Percentiles rank a stretch among this genome's conserved stretches.
Evolutionary conservation across 2,329 filamentous ascomycete species (phyloP).

Genomic region (Cyphellophora attinorum): DNA sequence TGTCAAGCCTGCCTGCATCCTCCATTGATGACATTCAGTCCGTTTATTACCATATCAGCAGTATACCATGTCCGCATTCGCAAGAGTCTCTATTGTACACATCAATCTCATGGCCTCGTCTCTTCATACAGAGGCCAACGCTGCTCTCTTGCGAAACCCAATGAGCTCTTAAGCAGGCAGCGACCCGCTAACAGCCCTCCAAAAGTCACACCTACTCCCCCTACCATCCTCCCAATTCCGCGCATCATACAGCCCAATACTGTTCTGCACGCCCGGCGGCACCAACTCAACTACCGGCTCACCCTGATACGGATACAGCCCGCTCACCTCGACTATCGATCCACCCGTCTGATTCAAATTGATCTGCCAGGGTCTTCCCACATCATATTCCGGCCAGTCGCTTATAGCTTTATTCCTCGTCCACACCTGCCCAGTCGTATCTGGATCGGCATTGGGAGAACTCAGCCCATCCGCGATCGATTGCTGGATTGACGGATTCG

Average conservation of each 20-base stretch:
- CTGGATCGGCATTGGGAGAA: constrained; percentile 17
- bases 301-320: constrained; percentile 12
- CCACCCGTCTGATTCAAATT: constrained; percentile 41
- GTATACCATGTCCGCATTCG: too few species aligned
- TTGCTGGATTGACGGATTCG: constrained; percentile 30
- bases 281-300: constrained; percentile 20
- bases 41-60: too few species aligned
- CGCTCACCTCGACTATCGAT: constrained; percentile 8
- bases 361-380: constrained; percentile 27
- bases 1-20: too few species aligned
- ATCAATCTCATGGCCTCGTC: too few species aligned
- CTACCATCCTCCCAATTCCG: constrained; percentile 40
- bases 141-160: too few species aligned
- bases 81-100: too few species aligned
- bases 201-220: constrained; percentile 37
- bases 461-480: constrained; percentile 21
- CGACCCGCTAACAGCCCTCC: too few species aligned
- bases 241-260: constrained; percentile 33
- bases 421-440: constrained; percentile 10
- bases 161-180: too few species aligned
- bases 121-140: too few species aligned
- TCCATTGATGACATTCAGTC: too few species aligned
- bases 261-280: constrained; percentile 26
- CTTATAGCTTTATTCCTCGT: constrained; percentile 16
- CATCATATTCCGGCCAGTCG: constrained; percentile 28